Conservation (phyloP, 2,329 filamentous ascomycete genomes). For the Achaetomium macrosporum region DNA sequence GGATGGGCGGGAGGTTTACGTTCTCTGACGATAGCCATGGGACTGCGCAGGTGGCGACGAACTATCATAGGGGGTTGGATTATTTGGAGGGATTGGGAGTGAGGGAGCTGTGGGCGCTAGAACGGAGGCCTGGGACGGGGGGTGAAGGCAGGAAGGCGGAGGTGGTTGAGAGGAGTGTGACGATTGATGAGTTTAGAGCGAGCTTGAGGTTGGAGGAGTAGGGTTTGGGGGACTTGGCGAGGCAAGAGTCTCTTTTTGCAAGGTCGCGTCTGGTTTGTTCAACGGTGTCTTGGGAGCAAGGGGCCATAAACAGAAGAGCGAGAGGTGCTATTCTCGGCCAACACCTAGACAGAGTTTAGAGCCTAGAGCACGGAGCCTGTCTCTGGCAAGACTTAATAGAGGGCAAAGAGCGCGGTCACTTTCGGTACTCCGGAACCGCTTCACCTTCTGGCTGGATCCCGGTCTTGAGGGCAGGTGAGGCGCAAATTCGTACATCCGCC, state of each 20-base stretch:
- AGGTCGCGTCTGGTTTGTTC: too few relatives aligned
- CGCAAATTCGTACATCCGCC: too few relatives aligned
- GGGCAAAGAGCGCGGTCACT: too few relatives aligned
- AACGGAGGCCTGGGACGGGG: conserved; percentile 30
- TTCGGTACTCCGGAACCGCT: too few relatives aligned
- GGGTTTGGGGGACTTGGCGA: not conserved
- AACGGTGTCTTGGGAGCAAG: too few relatives aligned
- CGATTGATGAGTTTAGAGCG: conserved; percentile 36
- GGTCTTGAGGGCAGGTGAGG: too few relatives aligned
- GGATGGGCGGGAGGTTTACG: conserved; percentile 73
- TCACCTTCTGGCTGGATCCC: too few relatives aligned
- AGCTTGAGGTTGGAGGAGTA: conserved; percentile 22
- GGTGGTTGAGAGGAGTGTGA: conserved; percentile 40
- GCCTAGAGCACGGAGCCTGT: too few relatives aligned
- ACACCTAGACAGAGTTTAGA: not conserved
- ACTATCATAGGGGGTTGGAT: conserved; percentile 65
- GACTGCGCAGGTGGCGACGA: conserved; percentile 77
- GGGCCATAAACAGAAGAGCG: too few relatives aligned
- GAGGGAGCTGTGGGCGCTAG: conserved; percentile 53
- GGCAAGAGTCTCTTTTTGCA: too few relatives aligned
- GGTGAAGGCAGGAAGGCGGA: conserved; percentile 29
- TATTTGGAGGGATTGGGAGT: conserved; percentile 66
- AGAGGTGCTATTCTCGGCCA: not conserved
- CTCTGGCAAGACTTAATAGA: too few relatives aligned
- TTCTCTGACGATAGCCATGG: conserved; percentile 95